Percentiles rank a stretch among this genome's conserved stretches.
Conservation (phyloP, 2,329 filamentous ascomycete genomes). For the Dactylellina parvicollis region DNA sequence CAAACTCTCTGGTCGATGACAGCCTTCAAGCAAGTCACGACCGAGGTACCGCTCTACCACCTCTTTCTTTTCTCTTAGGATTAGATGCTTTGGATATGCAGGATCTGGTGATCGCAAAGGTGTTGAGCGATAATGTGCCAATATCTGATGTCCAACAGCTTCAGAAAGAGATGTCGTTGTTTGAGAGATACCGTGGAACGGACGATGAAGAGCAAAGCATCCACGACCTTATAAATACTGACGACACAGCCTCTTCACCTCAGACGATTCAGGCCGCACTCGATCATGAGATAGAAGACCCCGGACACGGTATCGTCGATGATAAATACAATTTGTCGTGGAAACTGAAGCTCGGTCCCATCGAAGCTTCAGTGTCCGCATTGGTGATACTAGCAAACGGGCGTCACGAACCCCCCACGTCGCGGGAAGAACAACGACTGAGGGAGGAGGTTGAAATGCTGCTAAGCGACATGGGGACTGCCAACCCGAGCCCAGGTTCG, state of each 20-base stretch:
- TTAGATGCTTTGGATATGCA: constrained; percentile 47
- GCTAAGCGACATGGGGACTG: constrained; percentile 49
- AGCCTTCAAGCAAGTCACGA: constrained; percentile 24
- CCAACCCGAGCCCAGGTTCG: constrained; percentile 44
- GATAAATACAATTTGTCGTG: constrained; percentile 42
- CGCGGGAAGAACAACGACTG: constrained; percentile 35
- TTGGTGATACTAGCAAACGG: constrained; percentile 15
- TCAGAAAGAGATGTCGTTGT: constrained; percentile 42
- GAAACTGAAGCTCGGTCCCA: constrained; percentile 46
- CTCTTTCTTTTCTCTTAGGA: constrained; percentile 36
- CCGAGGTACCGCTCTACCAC: constrained; percentile 14
- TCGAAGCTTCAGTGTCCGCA: constrained; percentile 31
- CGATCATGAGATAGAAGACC: constrained; percentile 22
- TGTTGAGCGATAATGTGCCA: neutral
- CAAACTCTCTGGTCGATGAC: constrained; percentile 35
- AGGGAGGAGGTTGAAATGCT: constrained; percentile 47
- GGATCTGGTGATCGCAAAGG: constrained; percentile 40
- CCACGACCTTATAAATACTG: constrained; percentile 43
- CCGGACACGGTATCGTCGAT: neutral
- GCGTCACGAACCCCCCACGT: neutral
- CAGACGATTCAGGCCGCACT: constrained; percentile 25
- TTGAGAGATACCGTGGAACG: constrained; percentile 31
- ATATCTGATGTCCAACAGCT: constrained; percentile 42
- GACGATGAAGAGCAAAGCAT: constrained; percentile 45
- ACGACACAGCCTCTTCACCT: constrained; percentile 29